These are phyloP conservation scores for Salix arbutifolia DNA, from an alignment of 345 rosid genomes.

Conservation along the genomic window DNA sequence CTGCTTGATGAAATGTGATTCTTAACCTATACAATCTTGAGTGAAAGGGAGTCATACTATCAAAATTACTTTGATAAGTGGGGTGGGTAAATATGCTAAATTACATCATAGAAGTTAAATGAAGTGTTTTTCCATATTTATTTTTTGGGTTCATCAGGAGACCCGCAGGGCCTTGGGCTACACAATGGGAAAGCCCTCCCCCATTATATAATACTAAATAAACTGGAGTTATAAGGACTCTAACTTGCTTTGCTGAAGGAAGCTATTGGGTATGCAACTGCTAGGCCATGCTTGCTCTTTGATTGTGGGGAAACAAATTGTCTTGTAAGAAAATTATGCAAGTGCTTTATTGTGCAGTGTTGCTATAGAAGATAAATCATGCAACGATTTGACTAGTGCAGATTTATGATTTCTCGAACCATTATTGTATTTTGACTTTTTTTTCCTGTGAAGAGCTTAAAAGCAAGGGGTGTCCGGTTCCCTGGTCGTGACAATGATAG, in stretches of 20 bases:
- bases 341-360: not conserved
- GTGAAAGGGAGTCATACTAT: not conserved
- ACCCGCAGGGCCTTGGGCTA: too few relatives aligned
- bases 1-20: not conserved
- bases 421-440: constrained; percentile 10
- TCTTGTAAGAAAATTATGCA: not conserved
- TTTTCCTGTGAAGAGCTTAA: constrained; percentile 53
- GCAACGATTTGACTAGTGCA: not conserved
- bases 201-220: too few relatives aligned
- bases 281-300: not conserved
- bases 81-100: not conserved
- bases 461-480: constrained; percentile 84
- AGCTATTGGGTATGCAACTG: too few relatives aligned
- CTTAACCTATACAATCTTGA: not conserved
- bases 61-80: not conserved
- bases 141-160: not conserved
- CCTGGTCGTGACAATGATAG: constrained; percentile 97
- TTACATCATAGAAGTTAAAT: not conserved
- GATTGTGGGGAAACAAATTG: not conserved
- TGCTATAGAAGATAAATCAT: not conserved
- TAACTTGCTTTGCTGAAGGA: too few relatives aligned
- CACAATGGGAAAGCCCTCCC: too few relatives aligned
- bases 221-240: too few relatives aligned
- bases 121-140: not conserved
- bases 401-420: constrained; percentile 5